These are phyloP conservation scores for Cairneyella variabilis DNA, from an alignment of 495 filamentous ascomycete genomes.

Conservation along the genomic window DNA sequence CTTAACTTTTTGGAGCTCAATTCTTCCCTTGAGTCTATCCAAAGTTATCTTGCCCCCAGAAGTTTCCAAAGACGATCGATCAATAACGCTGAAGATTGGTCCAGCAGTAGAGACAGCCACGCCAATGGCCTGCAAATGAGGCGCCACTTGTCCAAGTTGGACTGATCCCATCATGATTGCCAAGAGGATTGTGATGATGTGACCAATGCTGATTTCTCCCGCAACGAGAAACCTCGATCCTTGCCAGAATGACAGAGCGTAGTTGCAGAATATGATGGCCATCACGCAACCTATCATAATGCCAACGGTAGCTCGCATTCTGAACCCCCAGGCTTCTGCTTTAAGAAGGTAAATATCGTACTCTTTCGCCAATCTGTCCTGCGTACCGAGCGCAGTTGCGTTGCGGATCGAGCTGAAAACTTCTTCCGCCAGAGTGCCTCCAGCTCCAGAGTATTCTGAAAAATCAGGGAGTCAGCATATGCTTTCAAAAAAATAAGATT, in stretches of 20 bases:
- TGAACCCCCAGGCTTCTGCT: constrained; percentile 54
- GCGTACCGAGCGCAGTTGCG: constrained; percentile 47
- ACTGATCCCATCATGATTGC: constrained; percentile 9
- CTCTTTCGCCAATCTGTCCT: constrained; percentile 41
- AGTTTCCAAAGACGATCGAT: constrained; percentile 39
- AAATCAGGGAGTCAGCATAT: no score
- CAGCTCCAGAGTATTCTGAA: constrained; percentile 53
- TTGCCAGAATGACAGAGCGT: constrained; percentile 64
- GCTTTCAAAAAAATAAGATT: no score
- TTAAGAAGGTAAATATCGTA: constrained; percentile 37
- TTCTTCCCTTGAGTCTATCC: constrained; percentile 34
- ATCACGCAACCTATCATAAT: constrained; percentile 57
- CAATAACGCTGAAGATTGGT: constrained; percentile 13
- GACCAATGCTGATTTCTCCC: constrained; percentile 4
- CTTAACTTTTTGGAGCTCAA: constrained; percentile 53
- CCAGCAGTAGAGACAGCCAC: not conserved
- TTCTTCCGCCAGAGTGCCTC: constrained; percentile 43
- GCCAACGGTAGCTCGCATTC: constrained; percentile 52
- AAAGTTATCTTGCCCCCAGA: constrained; percentile 56
- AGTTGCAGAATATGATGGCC: constrained; percentile 45
- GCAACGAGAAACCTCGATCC: constrained; percentile 30
- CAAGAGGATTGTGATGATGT: constrained; percentile 11
- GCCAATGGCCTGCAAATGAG: constrained; percentile 11
- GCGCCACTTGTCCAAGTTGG: constrained; percentile 6
- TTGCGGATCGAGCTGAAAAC: constrained; percentile 45